These are phyloP conservation scores for Mariannaea elegans DNA, from an alignment of 2,329 filamentous ascomycete genomes.

Conservation along the genomic window DNA sequence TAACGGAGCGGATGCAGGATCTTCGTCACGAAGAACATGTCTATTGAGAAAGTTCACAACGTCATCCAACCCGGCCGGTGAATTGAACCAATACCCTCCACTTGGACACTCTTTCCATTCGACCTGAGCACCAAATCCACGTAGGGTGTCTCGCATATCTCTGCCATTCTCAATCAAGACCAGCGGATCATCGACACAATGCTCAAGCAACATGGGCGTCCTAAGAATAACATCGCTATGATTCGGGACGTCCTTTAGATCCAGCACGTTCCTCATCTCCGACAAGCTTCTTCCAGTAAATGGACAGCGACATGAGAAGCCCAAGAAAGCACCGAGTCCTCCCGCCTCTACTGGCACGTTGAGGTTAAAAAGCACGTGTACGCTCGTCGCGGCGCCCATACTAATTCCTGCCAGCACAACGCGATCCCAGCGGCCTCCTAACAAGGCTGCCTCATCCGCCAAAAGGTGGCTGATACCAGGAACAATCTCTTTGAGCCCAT, in stretches of 20 bases:
- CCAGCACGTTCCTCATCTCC: slow-evolving; percentile 45
- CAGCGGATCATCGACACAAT: slow-evolving; percentile 54
- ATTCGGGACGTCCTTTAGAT: slow-evolving; percentile 34
- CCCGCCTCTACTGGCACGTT: slow-evolving; percentile 24
- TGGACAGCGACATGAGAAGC: slow-evolving; percentile 46
- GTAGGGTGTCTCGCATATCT: slow-evolving; percentile 46
- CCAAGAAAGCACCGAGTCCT: slow-evolving; percentile 46
- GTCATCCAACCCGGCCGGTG: slow-evolving; percentile 54
- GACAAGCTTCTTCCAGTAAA: slow-evolving; percentile 44
- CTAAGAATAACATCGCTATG: slow-evolving; percentile 44
- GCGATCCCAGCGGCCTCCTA: slow-evolving; percentile 48
- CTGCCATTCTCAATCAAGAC: slow-evolving; percentile 51
- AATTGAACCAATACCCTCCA: slow-evolving; percentile 57
- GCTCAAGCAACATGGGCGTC: slow-evolving; percentile 56
- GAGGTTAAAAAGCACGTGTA: slow-evolving; percentile 50
- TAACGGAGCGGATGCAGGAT: no score
- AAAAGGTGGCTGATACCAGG: slow-evolving; percentile 44
- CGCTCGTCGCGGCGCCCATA: slow-evolving; percentile 53
- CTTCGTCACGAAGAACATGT: no score
- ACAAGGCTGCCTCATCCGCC: slow-evolving; percentile 43
- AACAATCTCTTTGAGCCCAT: slow-evolving; percentile 53
- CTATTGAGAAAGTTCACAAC: slow-evolving; percentile 45
- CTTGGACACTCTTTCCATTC: slow-evolving; percentile 52
- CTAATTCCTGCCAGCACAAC: slow-evolving; percentile 57
- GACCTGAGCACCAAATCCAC: slow-evolving; percentile 49